Evolutionary conservation across 257 asterid species (phyloP).

Genomic region (Verbascum thapsus): DNA sequence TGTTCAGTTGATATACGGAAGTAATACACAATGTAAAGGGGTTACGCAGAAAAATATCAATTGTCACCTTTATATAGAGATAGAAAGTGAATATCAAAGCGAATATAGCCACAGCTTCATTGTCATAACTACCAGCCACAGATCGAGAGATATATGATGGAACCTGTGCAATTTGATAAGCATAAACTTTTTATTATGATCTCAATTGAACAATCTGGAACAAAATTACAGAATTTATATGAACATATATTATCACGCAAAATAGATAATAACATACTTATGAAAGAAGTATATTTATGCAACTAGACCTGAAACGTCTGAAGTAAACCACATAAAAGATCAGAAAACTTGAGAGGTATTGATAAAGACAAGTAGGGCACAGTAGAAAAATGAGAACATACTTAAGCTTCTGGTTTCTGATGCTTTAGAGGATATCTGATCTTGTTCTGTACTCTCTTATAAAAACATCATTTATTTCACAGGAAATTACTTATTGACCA

Average conservation of each 20-base stretch:
- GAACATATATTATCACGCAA: conserved; percentile 4
- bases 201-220: neutral
- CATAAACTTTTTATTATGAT: conserved; percentile 11
- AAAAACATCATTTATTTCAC: too few relatives aligned
- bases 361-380: neutral
- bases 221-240: neutral
- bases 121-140: conserved; percentile 99
- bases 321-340: too few relatives aligned
- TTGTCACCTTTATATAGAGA: conserved; percentile 91
- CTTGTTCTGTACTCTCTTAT: neutral
- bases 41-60: conserved; percentile 20
- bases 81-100: conserved; percentile 94
- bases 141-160: conserved; percentile 99
- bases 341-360: neutral
- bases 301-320: conserved; percentile 12
- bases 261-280: conserved; percentile 5
- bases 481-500: neutral
- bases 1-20: conserved; percentile 8
- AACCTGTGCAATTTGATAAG: conserved; percentile 54
- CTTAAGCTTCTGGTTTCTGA: neutral
- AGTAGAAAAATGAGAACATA: neutral
- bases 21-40: neutral
- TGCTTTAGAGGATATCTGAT: conserved; percentile 10
- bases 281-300: neutral
- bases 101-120: conserved; percentile 99